These are phyloP conservation scores for Furcasterigmium sp. DNA, from an alignment of 2,329 filamentous ascomycete genomes.

Conservation along the genomic window DNA sequence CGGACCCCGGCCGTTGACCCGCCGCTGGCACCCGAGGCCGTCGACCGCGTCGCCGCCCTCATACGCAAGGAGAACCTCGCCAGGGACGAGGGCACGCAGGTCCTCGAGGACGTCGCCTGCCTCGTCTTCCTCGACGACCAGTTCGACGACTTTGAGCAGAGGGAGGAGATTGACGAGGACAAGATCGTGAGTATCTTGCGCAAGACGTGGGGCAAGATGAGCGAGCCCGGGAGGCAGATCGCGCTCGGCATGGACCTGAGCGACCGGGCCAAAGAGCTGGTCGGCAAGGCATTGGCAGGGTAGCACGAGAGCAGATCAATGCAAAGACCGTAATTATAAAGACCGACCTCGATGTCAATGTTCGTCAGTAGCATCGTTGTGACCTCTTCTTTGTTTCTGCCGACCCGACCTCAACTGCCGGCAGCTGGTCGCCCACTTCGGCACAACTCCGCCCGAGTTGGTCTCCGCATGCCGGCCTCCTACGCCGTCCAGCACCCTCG, in stretches of 20 bases:
- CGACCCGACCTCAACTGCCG: neutral
- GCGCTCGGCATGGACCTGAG: slow-evolving; percentile 63
- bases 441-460: neutral
- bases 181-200: slow-evolving; percentile 68
- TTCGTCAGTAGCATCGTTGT: too few relatives aligned
- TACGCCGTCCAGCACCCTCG: neutral
- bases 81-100: slow-evolving; percentile 58
- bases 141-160: slow-evolving; percentile 71
- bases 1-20: slow-evolving; percentile 27
- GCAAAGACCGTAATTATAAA: too few relatives aligned
- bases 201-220: slow-evolving; percentile 78
- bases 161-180: slow-evolving; percentile 62
- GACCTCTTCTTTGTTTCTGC: too few relatives aligned
- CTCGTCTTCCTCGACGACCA: slow-evolving; percentile 85
- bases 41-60: slow-evolving; percentile 60
- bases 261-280: slow-evolving; percentile 54
- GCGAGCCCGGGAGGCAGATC: slow-evolving; percentile 52
- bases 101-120: slow-evolving; percentile 80
- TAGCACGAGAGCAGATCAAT: neutral
- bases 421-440: neutral
- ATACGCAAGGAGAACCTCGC: slow-evolving; percentile 74
- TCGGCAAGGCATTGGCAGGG: slow-evolving; percentile 54
- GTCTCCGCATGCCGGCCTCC: neutral
- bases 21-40: slow-evolving; percentile 40
- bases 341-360: too few relatives aligned